Percentiles rank a stretch among this genome's conserved stretches.
Evolutionary conservation across 352 stramenopile species (phyloP).

Genomic region (Blastocystis sp.): DNA sequence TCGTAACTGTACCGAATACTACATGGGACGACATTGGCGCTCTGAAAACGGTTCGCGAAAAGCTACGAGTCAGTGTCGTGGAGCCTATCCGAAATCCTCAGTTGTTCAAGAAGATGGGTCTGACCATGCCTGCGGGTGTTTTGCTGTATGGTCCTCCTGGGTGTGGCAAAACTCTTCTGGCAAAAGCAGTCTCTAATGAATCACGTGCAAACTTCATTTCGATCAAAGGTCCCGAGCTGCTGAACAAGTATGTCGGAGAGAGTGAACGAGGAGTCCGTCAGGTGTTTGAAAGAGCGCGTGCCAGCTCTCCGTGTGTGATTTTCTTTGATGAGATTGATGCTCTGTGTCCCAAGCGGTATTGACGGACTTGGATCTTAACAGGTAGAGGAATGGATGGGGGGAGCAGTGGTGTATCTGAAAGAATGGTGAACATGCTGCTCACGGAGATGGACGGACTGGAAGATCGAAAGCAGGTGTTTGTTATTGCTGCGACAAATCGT

Average conservation of each 20-base stretch:
- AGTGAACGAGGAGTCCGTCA: slow-evolving; percentile 85
- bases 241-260: slow-evolving; percentile 99
- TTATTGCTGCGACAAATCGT: slow-evolving; percentile 87
- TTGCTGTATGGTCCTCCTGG: slow-evolving; percentile 93
- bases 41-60: slow-evolving; percentile 81
- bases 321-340: slow-evolving; percentile 99
- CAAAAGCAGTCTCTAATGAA: slow-evolving; percentile 95
- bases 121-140: slow-evolving; percentile 90
- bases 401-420: slow-evolving; percentile 68
- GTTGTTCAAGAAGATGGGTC: slow-evolving; percentile 84
- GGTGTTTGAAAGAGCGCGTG: slow-evolving; percentile 92
- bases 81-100: slow-evolving; percentile 92
- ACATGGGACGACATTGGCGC: slow-evolving; percentile 95
- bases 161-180: slow-evolving; percentile 96
- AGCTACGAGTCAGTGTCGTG: slow-evolving; percentile 89
- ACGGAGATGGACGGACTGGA: slow-evolving; percentile 98
- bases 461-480: slow-evolving; percentile 86
- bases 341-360: slow-evolving; percentile 78
- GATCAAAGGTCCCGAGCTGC: slow-evolving; percentile 93
- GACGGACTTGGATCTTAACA: neutral
- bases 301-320: slow-evolving; percentile 94
- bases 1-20: slow-evolving; percentile 93
- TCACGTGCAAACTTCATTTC: slow-evolving; percentile 96
- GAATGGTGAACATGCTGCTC: slow-evolving; percentile 92
- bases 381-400: slow-evolving; percentile 65